Conservation (phyloP, 192 early-diverging fungal species). For the Lunasporangiospora selenospora region DNA sequence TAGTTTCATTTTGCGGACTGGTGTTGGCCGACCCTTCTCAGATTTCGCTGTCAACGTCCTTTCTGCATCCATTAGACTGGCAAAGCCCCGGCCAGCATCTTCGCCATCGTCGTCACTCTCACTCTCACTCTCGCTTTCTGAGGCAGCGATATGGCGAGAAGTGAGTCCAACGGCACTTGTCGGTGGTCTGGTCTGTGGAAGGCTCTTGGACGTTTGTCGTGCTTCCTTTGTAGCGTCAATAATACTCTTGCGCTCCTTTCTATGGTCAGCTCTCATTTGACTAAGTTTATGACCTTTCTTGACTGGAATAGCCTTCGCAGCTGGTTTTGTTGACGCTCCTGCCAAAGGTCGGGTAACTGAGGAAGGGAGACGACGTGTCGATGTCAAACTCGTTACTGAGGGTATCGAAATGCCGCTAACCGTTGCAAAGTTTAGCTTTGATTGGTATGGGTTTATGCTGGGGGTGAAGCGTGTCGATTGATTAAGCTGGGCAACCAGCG, state of each 20-base stretch:
- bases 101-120: constrained; percentile 40
- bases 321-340: constrained; percentile 2
- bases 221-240: constrained; percentile 28
- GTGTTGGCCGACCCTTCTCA: no score
- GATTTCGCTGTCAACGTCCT: no score
- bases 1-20: constrained; percentile 56
- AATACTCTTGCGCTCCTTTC: constrained; percentile 21
- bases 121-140: constrained; percentile 11
- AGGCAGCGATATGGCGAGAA: not conserved
- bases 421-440: constrained; percentile 18
- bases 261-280: constrained; percentile 27
- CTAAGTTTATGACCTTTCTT: constrained; percentile 47
- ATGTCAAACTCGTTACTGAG: no score
- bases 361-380: not conserved
- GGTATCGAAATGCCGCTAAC: no score
- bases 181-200: not conserved
- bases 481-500: not conserved
- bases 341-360: not conserved
- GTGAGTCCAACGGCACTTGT: constrained; percentile 8
- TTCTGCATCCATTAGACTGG: constrained; percentile 37
- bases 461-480: not conserved
- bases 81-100: constrained; percentile 29
- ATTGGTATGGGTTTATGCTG: constrained; percentile 15
- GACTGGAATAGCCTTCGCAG: constrained; percentile 20
- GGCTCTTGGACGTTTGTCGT: constrained; percentile 12